A percentile compares a stretch with the other conserved stretches of the same genome.
These are phyloP conservation scores for Trichophyton verrucosum DNA, from an alignment of 2,329 filamentous ascomycete genomes.

Conservation along the genomic window DNA sequence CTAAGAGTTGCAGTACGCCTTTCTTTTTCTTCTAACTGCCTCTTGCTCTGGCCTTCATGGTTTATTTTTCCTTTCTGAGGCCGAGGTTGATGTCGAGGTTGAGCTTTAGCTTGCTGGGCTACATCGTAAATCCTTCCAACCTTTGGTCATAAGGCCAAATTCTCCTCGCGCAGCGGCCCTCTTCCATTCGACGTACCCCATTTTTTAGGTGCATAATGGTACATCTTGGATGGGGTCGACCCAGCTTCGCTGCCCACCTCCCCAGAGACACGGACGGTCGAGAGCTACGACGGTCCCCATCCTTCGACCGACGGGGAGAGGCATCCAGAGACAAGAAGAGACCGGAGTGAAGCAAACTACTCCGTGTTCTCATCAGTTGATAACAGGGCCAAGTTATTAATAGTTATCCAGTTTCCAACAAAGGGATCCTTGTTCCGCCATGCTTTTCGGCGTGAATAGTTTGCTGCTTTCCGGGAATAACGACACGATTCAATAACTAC, in stretches of 20 bases:
- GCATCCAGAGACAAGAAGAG: too few relatives aligned
- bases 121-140: background rate
- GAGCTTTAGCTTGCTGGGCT: background rate
- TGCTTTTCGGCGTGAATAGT: background rate
- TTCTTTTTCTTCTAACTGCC: background rate
- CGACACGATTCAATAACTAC: too few relatives aligned
- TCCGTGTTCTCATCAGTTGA: background rate
- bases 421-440: background rate
- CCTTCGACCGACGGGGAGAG: too few relatives aligned
- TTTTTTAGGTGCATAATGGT: background rate
- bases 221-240: background rate
- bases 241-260: background rate
- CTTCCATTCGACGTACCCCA: background rate
- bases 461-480: background rate
- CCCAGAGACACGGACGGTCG: background rate
- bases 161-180: background rate
- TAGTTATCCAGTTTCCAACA: background rate
- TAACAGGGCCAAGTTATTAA: background rate
- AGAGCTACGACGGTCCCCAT: too few relatives aligned
- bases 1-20: background rate
- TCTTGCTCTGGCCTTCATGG: background rate
- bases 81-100: background rate
- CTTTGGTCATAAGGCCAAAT: background rate
- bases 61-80: background rate
- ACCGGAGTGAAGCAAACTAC: too few relatives aligned